These are phyloP conservation scores for Fusarium tricinctum DNA, from an alignment of 2,329 filamentous ascomycete species.

Conservation along the genomic window DNA sequence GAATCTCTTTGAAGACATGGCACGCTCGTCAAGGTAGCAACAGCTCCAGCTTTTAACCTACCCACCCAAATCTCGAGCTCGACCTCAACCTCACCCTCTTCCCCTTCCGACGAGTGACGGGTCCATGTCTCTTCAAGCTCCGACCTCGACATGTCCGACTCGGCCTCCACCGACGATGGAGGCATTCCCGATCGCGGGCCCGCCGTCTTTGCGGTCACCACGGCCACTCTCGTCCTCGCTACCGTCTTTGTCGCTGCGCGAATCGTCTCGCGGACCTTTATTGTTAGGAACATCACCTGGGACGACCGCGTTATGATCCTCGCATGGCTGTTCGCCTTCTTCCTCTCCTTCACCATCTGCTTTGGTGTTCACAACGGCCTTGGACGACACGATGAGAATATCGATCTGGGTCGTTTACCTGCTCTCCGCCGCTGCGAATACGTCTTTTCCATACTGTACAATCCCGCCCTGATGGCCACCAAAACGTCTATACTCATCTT, in stretches of 20 bases:
- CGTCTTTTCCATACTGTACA: conserved; percentile 76
- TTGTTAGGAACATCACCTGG: conserved; percentile 78
- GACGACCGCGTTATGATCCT: conserved; percentile 87
- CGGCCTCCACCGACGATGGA: conserved; percentile 45
- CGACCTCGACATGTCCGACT: conserved; percentile 48
- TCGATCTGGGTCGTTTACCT: conserved; percentile 63
- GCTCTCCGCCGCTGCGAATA: conserved; percentile 72
- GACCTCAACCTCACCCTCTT: conserved; percentile 18
- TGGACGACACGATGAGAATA: conserved; percentile 75
- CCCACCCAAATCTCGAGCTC: conserved; percentile 26
- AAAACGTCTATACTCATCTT: conserved; percentile 95
- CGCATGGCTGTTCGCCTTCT: conserved; percentile 81
- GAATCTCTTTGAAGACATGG: conserved; percentile 42
- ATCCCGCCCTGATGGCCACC: conserved; percentile 89
- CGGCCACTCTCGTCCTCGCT: conserved; percentile 75
- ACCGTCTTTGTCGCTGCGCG: conserved; percentile 82
- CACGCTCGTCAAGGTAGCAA: conserved; percentile 32
- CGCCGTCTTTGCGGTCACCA: conserved; percentile 78
- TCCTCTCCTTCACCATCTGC: conserved; percentile 75
- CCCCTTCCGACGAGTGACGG: conserved; percentile 36
- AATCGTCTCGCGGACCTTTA: conserved; percentile 77
- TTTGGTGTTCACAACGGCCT: conserved; percentile 74
- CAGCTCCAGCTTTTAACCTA: conserved; percentile 27
- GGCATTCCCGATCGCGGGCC: conserved; percentile 66
- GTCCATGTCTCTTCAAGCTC: conserved; percentile 44